Base-by-base conservation (phyloP, 441 rosid genomes). In the Brassica hybrid region DNA sequence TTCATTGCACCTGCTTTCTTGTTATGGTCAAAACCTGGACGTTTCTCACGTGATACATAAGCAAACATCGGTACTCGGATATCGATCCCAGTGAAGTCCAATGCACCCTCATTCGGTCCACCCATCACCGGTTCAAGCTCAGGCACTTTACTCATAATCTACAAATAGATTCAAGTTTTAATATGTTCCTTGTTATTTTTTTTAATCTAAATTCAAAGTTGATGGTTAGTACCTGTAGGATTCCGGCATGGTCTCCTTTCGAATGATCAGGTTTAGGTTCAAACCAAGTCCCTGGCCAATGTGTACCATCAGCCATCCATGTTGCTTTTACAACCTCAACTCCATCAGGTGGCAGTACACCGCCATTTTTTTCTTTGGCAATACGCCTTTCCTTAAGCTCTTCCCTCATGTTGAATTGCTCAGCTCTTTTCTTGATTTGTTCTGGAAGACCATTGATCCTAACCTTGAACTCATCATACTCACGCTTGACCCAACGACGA, bases 1-100 rank as follows among this genome's bases (percentile, higher is more conserved):
- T 94, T 94, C 98, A 94, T 94, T 32, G 98, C 98, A 66, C 98
- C 98, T 2, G 98, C 98, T 76, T 94, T 94, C 87, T 94, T 94
- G 82, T 92, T 92, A 73, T 94, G 97, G 79, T 94, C 98, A 65
- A 74, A 92, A 56, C 98, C 97, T 3, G 92, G 88, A 34, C 97
- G 86, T 77, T 94, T 94, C 85, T 94, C 98, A n/a, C 97, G 83
- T 0, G 97, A 92, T 16, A 88, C 89, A 34, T 90, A 94, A 0
- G 86, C 88, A 81, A 94, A 90, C 98, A 94, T 89, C 2, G 98
- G 98, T 61, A 94, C 60, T 41, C 98, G 85, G 6, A 83, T 85
- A 69, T 94, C 98, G 9, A 94, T 62, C 23, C 94, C 98, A 0
- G 92, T 88, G 80, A 94, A 94, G 62, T 94, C 97, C 62, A 94